Base-by-base conservation (phyloP, 2,329 filamentous ascomycete species). In the Phaeosphaeria sp. region DNA sequence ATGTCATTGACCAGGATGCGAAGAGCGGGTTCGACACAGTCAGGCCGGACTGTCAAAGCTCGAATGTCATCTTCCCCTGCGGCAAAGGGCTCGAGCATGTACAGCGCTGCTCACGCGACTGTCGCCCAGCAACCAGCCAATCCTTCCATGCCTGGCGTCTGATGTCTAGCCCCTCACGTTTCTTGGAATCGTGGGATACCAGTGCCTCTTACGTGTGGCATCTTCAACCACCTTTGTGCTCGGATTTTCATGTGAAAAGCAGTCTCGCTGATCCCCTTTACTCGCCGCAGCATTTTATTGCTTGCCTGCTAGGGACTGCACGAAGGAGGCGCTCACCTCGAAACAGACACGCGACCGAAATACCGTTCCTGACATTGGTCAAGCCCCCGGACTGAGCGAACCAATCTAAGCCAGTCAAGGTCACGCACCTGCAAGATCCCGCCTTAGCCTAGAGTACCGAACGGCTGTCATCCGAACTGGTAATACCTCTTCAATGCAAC, bases 161-260 rank as follows among this genome's bases (percentile, higher is more conserved):
- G 30, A 36, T 15, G 30, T 36, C 30, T 11, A 36, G 30, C 30
- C 30, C 30, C 30, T 36, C 30, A 36, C 13, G 30, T 36, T 36
- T 7, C 30, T 36, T 11, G 9, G 30, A 36, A 3, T 3, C 3
- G 30, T 36, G 13, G 30, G 30, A 36, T 36, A 11, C 30, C 6
- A 36, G 13, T 36, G 13, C 9, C 30, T 36, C 30, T 36, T 36
- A 36, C 42, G 42, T 44, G 15, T 44, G 21, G 41, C n/a, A 44
- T 17, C 25, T 42, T 44, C 30, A 36, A 11, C 30, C 15, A 13
- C 20, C 47, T 50, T 47, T 36, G 21, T 21, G 21, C 49, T 42
- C 23, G 30, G 18, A 9, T 46, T 10, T 68, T 64, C 66, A 69
- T 59, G 58, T 69, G 67, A 69, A 69, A 48, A 21, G 48, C 50